Conservation (phyloP, 2,329 filamentous ascomycete genomes). For the Aspergillus ustus region DNA sequence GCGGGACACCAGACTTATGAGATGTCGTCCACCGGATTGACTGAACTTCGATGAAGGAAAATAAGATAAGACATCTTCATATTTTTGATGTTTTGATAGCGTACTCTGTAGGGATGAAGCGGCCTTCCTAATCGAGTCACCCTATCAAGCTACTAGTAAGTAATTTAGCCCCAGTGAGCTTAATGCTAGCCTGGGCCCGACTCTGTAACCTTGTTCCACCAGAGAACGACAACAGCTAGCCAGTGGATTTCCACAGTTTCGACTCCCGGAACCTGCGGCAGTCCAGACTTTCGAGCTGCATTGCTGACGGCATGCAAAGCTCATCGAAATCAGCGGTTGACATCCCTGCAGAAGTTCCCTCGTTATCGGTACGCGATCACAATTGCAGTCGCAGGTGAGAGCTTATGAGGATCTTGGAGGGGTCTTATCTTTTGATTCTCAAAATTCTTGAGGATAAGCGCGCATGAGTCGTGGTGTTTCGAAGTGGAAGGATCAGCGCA, state of each 20-base stretch:
- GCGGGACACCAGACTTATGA: background rate
- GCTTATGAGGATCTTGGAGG: background rate
- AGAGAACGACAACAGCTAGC: background rate
- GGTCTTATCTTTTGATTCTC: background rate
- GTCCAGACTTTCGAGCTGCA: background rate
- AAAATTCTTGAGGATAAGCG: background rate
- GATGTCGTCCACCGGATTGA: background rate
- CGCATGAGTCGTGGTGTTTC: background rate
- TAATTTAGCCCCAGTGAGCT: background rate
- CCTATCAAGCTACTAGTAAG: background rate
- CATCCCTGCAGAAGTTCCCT: background rate
- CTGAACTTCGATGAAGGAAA: background rate
- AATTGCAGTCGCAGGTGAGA: background rate
- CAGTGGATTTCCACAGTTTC: background rate
- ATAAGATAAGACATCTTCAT: background rate
- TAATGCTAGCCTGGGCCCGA: background rate
- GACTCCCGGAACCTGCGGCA: background rate
- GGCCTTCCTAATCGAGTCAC: background rate
- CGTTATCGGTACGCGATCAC: background rate
- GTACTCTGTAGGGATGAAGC: background rate
- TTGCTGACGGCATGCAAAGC: constrained; percentile 7
- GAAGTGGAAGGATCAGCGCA: background rate
- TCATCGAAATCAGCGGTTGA: background rate
- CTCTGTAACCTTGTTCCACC: background rate
- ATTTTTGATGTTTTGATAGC: background rate